phyloP scores from a whole-genome alignment of 495 filamentous ascomycete species.

The Hypoxylon lenormandii region DNA sequence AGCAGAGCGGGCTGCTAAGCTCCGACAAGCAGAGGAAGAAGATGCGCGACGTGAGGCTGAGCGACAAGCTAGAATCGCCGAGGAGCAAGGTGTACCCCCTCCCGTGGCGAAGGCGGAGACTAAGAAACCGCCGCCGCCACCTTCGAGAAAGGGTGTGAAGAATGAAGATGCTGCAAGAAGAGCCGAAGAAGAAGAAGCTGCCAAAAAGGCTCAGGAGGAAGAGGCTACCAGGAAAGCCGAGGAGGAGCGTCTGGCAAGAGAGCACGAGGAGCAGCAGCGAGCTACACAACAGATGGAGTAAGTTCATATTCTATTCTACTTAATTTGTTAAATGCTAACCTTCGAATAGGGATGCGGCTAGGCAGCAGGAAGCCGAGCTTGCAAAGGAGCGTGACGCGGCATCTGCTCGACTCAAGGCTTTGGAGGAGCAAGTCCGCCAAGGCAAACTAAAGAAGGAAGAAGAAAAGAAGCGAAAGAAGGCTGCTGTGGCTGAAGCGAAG shows the following conservation, averaged over 20 bases:
- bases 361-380: slow-evolving; percentile 80
- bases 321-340: slow-evolving; percentile 48
- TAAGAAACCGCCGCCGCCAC: slow-evolving; percentile 89
- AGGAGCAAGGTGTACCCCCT: slow-evolving; percentile 78
- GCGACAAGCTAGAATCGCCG: slow-evolving; percentile 83
- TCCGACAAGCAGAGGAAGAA: slow-evolving; percentile 91
- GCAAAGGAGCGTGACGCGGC: slow-evolving; percentile 82
- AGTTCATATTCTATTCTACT: slow-evolving; percentile 53
- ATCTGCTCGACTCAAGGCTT: slow-evolving; percentile 81
- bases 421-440: slow-evolving; percentile 92
- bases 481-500: slow-evolving; percentile 83
- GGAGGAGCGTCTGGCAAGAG: slow-evolving; percentile 68
- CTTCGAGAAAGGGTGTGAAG: slow-evolving; percentile 79
- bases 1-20: slow-evolving; percentile 84
- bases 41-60: slow-evolving; percentile 90
- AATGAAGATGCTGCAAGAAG: slow-evolving; percentile 67
- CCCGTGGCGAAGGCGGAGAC: slow-evolving; percentile 66
- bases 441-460: slow-evolving; percentile 98
- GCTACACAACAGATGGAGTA: slow-evolving; percentile 86
- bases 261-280: slow-evolving; percentile 82
- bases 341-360: slow-evolving; percentile 75
- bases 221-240: slow-evolving; percentile 62
- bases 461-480: slow-evolving; percentile 90
- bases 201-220: slow-evolving; percentile 67
- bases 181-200: slow-evolving; percentile 68